These are phyloP conservation scores for Aspergillus leporis DNA, from an alignment of 495 filamentous ascomycete genomes.

Conservation along the genomic window DNA sequence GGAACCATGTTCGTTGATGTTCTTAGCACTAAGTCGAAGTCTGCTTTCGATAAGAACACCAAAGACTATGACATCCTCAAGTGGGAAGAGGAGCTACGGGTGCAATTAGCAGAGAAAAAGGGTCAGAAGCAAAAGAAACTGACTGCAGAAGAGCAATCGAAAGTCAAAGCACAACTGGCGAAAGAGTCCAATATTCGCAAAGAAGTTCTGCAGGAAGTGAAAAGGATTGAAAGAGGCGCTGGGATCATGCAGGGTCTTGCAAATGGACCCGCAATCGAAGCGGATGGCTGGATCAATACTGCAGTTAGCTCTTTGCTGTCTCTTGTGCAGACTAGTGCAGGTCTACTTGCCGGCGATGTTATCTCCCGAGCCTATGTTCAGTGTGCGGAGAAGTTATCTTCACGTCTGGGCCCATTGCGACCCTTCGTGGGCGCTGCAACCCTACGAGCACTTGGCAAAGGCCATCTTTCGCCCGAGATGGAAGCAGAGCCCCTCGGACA, in stretches of 20 bases:
- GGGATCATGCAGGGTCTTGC: constrained; percentile 82
- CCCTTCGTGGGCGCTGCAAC: constrained; percentile 87
- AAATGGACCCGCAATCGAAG: constrained; percentile 79
- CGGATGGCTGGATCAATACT: constrained; percentile 80
- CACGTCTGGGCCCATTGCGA: constrained; percentile 72
- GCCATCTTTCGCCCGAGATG: constrained; percentile 67
- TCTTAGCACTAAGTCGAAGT: constrained; percentile 71
- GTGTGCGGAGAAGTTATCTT: constrained; percentile 69
- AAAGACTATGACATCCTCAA: constrained; percentile 95
- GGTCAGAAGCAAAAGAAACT: constrained; percentile 88
- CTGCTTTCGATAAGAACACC: constrained; percentile 72
- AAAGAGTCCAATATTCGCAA: constrained; percentile 81
- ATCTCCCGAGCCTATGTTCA: constrained; percentile 79
- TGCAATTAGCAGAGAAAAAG: constrained; percentile 87
- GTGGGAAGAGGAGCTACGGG: constrained; percentile 92
- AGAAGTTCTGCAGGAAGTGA: constrained; percentile 64
- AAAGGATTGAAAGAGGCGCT: constrained; percentile 72
- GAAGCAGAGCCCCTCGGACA: constrained; percentile 78
- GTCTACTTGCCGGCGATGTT: constrained; percentile 72
- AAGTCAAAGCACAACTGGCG: constrained; percentile 84
- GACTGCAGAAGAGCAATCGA: constrained; percentile 80
- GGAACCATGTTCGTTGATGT: constrained; percentile 89
- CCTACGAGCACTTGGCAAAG: constrained; percentile 71
- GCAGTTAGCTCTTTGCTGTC: constrained; percentile 69
- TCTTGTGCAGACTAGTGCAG: constrained; percentile 74